Percentiles rank a stretch among this genome's conserved stretches.
These are phyloP conservation scores for Kluyveromyces nonfermentans DNA, from an alignment of 805 yeast genomes.

Conservation along the genomic window DNA sequence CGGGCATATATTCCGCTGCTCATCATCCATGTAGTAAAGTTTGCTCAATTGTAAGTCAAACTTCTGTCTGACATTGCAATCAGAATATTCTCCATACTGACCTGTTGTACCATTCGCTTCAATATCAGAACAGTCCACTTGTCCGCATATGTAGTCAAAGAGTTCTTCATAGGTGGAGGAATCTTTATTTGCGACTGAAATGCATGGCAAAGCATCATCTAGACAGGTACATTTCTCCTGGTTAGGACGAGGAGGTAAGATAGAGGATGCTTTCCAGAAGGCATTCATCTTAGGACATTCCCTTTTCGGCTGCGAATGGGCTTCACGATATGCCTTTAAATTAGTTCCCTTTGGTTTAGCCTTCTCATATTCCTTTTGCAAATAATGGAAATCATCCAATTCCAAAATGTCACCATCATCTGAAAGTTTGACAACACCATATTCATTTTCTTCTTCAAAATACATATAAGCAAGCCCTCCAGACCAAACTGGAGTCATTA, in stretches of 20 bases:
- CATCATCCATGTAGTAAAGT: conserved; percentile 45
- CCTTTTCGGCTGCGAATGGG: conserved; percentile 11
- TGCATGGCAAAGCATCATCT: conserved; percentile 45
- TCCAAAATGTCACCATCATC: conserved; percentile 39
- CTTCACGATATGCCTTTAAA: conserved; percentile 22
- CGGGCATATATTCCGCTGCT: conserved; percentile 23
- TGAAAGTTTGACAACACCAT: conserved; percentile 54
- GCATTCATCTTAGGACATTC: conserved; percentile 43
- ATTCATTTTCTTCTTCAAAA: conserved; percentile 65
- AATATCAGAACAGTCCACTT: conserved; percentile 51
- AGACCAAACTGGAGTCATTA: conserved; percentile 76
- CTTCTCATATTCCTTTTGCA: conserved; percentile 41
- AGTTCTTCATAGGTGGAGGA: conserved; percentile 43
- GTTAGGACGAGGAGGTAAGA: conserved; percentile 64
- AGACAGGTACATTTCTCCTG: conserved; percentile 52
- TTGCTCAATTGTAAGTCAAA: conserved; percentile 53
- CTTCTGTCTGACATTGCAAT: conserved; percentile 54
- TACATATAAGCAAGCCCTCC: conserved; percentile 83
- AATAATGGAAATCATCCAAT: conserved; percentile 49
- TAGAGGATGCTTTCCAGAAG: conserved; percentile 52
- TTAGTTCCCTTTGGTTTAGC: conserved; percentile 39
- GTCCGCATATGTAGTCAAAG: conserved; percentile 49
- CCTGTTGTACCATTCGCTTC: conserved; percentile 50
- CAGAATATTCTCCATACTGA: conserved; percentile 56
- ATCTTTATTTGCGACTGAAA: conserved; percentile 39